phyloP scores from a whole-genome alignment of 129 eudicot species.

The Arctium lappa region DNA sequence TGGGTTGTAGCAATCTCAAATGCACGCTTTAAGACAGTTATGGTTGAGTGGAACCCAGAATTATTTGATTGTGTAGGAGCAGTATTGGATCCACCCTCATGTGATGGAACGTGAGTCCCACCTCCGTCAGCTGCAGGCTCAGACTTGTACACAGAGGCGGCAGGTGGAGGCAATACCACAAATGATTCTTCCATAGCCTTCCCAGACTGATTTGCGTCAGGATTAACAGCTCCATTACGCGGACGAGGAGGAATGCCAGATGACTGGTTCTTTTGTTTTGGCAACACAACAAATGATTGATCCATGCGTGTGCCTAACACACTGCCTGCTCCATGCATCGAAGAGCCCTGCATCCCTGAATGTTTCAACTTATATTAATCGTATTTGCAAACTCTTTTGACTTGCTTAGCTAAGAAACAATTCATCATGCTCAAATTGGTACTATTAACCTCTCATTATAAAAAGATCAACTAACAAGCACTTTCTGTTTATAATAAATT shows the following conservation, averaged over 20 bases:
- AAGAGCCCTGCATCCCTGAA: conserved; percentile 81
- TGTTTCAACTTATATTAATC: conserved; percentile 5
- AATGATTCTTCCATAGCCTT: conserved; percentile 95
- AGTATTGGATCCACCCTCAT: conserved; percentile 45
- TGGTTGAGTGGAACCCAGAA: conserved; percentile 87
- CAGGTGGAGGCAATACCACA: conserved; percentile 95
- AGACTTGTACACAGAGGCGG: conserved; percentile 90
- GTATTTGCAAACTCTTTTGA: not conserved
- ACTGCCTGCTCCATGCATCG: conserved; percentile 75
- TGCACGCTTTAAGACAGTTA: conserved; percentile 87
- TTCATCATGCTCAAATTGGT: not conserved
- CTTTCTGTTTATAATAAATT: not conserved
- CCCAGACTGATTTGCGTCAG: conserved; percentile 54
- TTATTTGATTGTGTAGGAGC: conserved; percentile 58
- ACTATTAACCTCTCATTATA: not conserved
- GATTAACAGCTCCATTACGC: conserved; percentile 51
- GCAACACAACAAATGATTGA: conserved; percentile 84
- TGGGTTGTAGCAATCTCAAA: conserved; percentile 92
- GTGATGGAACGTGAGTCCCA: conserved; percentile 47
- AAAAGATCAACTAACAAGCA: not conserved
- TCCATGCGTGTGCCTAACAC: conserved; percentile 77
- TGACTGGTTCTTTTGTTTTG: conserved; percentile 69
- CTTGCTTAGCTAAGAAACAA: not conserved
- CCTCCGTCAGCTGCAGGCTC: conserved; percentile 69
- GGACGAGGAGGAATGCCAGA: conserved; percentile 84